Base-by-base conservation (phyloP, 148 eudicot species). In the Euryodendron excelsum region DNA sequence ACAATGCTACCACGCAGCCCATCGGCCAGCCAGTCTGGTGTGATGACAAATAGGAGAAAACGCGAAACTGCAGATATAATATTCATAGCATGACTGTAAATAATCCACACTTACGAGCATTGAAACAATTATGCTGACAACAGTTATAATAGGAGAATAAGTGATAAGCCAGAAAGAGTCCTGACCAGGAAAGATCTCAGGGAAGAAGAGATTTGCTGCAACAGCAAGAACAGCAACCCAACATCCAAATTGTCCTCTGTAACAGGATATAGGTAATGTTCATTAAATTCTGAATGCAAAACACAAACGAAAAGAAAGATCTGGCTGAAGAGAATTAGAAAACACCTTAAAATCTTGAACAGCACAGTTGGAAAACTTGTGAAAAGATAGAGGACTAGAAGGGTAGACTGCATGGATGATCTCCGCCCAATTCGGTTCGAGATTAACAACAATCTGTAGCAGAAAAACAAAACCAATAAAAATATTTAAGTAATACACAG, bases 181-280 rank as follows among this genome's bases (percentile, higher is more conserved):
- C 33, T 28, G 23, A 86, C 91, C 89, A 75, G 89, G 86, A 69
- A 82, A 69, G 30, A 80, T n/a, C 53, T 27, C 45, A 56, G 87
- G 87, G 73, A 80, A 82, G 48, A 75, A 73, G 73, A 83, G 83
- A 65, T 77, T 78, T n/a, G 81, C 81, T 47, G 79, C 73, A 34
- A 86, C 73, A 62, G 87, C 80, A 67, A 88, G 64, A 60, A 84
- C 72, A 58, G 87, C 87, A 58, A 88, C 76, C 91, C 91, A 88
- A 69, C 82, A 62, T 23, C 91, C 91, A 68, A 88, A 84, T 53
- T 86, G 85, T 36, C 87, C 89, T 78, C 91, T 88, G 86, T 82
- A 86, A 80, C 81, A 73, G 18, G 64, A 58, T 12, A 69, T 63
- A 41, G 56, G 44, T 17, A 73, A 52, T 27, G 62, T 68, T n/a